These are phyloP conservation scores for Claviceps pusilla DNA, from an alignment of 2,329 filamentous ascomycete genomes.

Conservation along the genomic window DNA sequence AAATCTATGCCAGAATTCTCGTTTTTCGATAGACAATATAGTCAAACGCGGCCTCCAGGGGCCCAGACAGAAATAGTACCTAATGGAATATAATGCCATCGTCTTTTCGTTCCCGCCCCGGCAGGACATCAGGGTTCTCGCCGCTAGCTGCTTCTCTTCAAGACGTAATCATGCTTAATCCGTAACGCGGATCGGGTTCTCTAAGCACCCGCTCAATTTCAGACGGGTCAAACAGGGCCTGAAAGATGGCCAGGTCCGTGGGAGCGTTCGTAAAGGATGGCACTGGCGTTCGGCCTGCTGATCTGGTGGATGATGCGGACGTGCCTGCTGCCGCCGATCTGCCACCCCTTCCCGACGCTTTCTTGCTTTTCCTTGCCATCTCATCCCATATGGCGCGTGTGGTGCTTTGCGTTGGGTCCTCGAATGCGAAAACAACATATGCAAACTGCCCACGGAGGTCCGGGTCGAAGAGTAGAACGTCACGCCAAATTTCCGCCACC, in stretches of 20 bases:
- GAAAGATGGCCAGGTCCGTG: constrained; percentile 38
- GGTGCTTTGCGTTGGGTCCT: constrained; percentile 40
- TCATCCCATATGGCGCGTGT: constrained; percentile 38
- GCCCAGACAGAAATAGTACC: no score
- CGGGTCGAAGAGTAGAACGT: constrained; percentile 46
- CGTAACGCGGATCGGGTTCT: constrained; percentile 39
- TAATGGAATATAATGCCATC: no score
- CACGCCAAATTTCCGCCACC: constrained; percentile 50
- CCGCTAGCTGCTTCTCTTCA: constrained; percentile 5
- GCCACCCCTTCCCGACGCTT: constrained; percentile 15
- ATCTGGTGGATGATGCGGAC: constrained; percentile 12
- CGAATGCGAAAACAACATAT: constrained; percentile 50
- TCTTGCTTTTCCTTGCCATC: constrained; percentile 35
- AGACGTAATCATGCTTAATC: constrained; percentile 35
- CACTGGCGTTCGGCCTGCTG: constrained; percentile 4
- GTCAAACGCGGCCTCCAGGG: no score
- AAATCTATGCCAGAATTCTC: no score
- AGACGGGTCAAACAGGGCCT: constrained; percentile 32
- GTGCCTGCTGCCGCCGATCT: constrained; percentile 18
- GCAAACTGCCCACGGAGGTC: constrained; percentile 47
- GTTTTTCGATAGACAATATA: no score
- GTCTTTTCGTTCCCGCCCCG: background rate
- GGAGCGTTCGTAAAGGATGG: constrained; percentile 10
- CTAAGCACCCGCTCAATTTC: constrained; percentile 36
- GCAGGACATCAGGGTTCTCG: background rate